phyloP scores from a whole-genome alignment of 345 rosid genomes.

The Toxicodendron radicans region DNA sequence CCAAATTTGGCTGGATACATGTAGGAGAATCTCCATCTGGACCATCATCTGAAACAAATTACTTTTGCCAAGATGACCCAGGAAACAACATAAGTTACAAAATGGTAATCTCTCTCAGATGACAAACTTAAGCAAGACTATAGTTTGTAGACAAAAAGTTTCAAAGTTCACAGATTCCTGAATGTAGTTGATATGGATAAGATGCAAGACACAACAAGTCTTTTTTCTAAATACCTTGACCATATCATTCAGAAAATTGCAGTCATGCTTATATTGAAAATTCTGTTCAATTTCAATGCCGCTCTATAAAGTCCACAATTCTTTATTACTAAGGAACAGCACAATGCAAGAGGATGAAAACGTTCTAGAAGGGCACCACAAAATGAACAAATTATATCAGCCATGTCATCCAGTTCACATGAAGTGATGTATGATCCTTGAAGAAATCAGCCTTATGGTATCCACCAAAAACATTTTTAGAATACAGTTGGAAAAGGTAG shows the following conservation, averaged over 20 bases:
- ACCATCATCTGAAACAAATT: neutral
- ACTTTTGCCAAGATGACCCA: neutral
- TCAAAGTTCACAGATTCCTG: neutral
- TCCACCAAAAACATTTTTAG: slow-evolving; percentile 1
- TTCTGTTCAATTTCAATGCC: neutral
- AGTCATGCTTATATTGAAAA: neutral
- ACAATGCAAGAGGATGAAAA: neutral
- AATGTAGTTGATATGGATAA: neutral
- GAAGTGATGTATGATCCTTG: neutral
- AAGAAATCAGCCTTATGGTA: neutral
- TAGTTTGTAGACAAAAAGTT: neutral
- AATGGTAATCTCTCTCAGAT: neutral
- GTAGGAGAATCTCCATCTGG: neutral
- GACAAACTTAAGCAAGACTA: neutral
- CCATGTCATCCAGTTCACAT: neutral
- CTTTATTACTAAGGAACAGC: neutral
- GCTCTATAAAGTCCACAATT: neutral
- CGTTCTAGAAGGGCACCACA: neutral
- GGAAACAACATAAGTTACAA: neutral
- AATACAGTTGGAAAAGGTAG: neutral
- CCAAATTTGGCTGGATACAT: neutral
- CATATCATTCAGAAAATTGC: neutral
- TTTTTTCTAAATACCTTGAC: neutral
- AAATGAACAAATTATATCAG: neutral
- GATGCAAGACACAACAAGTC: neutral